phyloP scores from a whole-genome alignment of 2,329 filamentous ascomycete genomes.

The Cryphonectria nitschkei region DNA sequence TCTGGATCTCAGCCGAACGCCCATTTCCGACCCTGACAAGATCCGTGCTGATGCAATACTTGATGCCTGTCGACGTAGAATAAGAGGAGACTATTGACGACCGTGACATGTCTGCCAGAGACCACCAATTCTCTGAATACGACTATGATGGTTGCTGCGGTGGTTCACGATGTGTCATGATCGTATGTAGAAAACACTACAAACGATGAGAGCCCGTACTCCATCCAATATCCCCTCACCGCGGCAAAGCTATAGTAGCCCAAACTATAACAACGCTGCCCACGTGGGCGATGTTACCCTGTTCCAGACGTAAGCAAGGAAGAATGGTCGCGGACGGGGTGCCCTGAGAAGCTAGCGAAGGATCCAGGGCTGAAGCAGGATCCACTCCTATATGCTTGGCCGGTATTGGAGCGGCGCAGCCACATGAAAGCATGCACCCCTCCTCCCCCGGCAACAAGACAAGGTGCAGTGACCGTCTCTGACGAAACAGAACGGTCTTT shows the following conservation, averaged over 20 bases:
- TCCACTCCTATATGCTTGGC: neutral
- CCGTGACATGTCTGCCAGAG: neutral
- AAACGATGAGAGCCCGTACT: too few species aligned
- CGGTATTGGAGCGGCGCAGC: constrained; percentile 7
- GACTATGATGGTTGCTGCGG: neutral
- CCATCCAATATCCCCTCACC: neutral
- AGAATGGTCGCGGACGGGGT: neutral
- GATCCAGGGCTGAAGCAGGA: constrained; percentile 5
- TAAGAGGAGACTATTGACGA: neutral
- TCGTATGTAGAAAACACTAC: too few species aligned
- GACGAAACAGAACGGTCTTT: neutral
- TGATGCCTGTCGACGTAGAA: neutral
- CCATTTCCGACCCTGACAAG: neutral
- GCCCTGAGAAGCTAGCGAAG: neutral
- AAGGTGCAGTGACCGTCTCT: neutral
- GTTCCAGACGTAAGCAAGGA: neutral
- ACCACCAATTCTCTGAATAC: neutral
- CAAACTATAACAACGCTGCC: neutral
- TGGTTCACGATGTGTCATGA: neutral
- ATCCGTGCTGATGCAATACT: neutral
- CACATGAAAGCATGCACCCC: neutral
- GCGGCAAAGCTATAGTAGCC: neutral
- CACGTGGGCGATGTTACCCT: neutral
- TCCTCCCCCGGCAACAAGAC: neutral
- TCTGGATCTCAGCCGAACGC: neutral